phyloP scores from a whole-genome alignment of 1,284 basidiomycete genomes.

The Leccinum griseonigrum region DNA sequence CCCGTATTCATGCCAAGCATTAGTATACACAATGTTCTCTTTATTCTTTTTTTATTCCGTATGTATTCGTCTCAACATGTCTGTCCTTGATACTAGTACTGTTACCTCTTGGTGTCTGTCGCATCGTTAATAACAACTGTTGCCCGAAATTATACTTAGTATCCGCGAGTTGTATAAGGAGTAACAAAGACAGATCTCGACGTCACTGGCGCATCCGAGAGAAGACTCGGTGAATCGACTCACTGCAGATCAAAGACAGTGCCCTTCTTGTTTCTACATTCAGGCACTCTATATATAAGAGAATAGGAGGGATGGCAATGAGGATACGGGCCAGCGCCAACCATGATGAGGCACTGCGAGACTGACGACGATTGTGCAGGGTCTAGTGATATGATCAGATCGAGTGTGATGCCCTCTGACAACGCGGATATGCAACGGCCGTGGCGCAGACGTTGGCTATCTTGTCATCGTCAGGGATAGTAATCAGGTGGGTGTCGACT shows the following conservation, averaged over 20 bases:
- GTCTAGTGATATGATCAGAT: slow-evolving; percentile 20
- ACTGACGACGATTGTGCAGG: slow-evolving; percentile 16
- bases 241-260: not conserved
- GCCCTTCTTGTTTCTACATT: not conserved
- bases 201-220: not conserved
- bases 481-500: slow-evolving; percentile 7
- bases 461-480: slow-evolving; percentile 4
- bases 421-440: slow-evolving; percentile 14
- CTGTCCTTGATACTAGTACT: not conserved
- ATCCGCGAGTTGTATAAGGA: not conserved
- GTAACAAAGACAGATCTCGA: not conserved
- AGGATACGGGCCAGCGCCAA: slow-evolving; percentile 3
- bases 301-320: slow-evolving; percentile 4
- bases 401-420: slow-evolving; percentile 19
- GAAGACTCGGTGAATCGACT: not conserved
- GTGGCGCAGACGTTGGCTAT: slow-evolving; percentile 6
- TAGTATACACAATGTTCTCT: not conserved
- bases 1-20: not conserved
- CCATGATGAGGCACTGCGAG: slow-evolving; percentile 8
- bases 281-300: slow-evolving; percentile 7
- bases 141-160: not conserved
- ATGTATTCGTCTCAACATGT: not conserved
- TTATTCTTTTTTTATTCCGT: not conserved
- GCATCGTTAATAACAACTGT: not conserved
- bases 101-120: not conserved